Percentiles rank a stretch among this genome's conserved stretches.
Conservation (phyloP, 1,284 basidiomycete species). For the Ganoderma lucidum region DNA sequence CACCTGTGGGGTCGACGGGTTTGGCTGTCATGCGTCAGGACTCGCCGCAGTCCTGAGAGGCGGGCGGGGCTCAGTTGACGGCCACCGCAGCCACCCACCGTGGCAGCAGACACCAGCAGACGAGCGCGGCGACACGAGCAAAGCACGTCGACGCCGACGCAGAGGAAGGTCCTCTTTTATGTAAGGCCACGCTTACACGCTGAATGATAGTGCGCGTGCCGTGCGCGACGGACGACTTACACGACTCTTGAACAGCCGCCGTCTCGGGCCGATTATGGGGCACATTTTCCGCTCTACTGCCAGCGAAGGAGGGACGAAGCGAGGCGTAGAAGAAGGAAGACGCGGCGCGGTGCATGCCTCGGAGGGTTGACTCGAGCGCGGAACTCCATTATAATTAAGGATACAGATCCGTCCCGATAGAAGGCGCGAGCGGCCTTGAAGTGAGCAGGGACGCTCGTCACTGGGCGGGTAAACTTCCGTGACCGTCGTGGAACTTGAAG, state of each 20-base stretch:
- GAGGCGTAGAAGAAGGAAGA: slow-evolving; percentile 7
- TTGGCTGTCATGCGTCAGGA: not conserved
- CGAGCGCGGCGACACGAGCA: slow-evolving; percentile 18
- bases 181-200: slow-evolving; percentile 30
- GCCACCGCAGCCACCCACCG: not conserved
- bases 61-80: slow-evolving; percentile 28
- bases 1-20: not conserved
- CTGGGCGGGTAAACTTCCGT: slow-evolving; percentile 20
- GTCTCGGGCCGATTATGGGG: slow-evolving; percentile 26
- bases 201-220: slow-evolving; percentile 27
- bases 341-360: slow-evolving; percentile 1
- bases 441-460: slow-evolving; percentile 11
- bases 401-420: slow-evolving; percentile 31
- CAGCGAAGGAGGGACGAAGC: slow-evolving; percentile 7
- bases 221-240: slow-evolving; percentile 23
- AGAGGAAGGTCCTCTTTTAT: slow-evolving; percentile 33
- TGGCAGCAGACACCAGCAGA: slow-evolving; percentile 20
- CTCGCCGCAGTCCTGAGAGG: slow-evolving; percentile 13
- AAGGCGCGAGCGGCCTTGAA: slow-evolving; percentile 9
- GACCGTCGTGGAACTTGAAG: slow-evolving; percentile 31
- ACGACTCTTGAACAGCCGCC: slow-evolving; percentile 26
- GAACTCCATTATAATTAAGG: slow-evolving; percentile 21
- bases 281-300: slow-evolving; percentile 5
- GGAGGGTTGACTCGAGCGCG: slow-evolving; percentile 19
- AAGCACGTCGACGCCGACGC: slow-evolving; percentile 21